phyloP scores from a whole-genome alignment of 177 flowering plant species.

The Vitis hybrid region DNA sequence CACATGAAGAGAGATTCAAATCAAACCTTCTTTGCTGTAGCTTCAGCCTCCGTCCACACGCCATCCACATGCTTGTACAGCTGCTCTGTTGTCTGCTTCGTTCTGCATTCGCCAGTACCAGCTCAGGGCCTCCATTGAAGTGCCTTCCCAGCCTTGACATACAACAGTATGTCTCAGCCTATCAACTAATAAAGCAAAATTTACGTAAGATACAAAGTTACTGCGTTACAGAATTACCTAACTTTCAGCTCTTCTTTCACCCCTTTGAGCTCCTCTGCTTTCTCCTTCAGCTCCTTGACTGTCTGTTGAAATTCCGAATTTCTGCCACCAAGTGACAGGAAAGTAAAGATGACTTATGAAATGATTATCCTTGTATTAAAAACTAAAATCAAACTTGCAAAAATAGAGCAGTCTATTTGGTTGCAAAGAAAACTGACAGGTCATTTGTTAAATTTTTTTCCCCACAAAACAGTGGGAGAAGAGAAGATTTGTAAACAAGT shows the following conservation, averaged over 20 bases:
- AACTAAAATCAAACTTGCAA: not conserved
- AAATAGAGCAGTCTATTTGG: not conserved
- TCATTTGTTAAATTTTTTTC: too few relatives aligned
- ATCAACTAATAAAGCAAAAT: slow-evolving; percentile 27
- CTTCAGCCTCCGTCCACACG: slow-evolving; percentile 87
- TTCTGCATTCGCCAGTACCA: slow-evolving; percentile 91
- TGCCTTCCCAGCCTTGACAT: slow-evolving; percentile 75
- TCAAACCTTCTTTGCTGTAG: slow-evolving; percentile 76
- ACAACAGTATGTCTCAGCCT: slow-evolving; percentile 90
- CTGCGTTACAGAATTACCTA: slow-evolving; percentile 45
- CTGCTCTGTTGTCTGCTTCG: slow-evolving; percentile 93
- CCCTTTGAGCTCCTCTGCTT: slow-evolving; percentile 72
- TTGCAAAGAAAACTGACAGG: too few relatives aligned
- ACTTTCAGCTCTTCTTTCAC: slow-evolving; percentile 75
- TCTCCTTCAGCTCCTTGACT: slow-evolving; percentile 78
- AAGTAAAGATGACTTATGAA: not conserved
- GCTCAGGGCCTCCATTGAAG: slow-evolving; percentile 65
- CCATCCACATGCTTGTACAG: slow-evolving; percentile 90
- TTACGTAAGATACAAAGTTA: not conserved
- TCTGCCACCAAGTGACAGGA: slow-evolving; percentile 34
- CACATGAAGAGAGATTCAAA: slow-evolving; percentile 1
- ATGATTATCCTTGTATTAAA: not conserved
- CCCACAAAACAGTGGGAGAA: too few relatives aligned
- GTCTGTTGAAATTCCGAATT: slow-evolving; percentile 72
- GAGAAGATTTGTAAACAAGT: too few relatives aligned